These are phyloP conservation scores for Mortierella sp. DNA, from an alignment of 371 early-diverging fungal species.

Conservation along the genomic window DNA sequence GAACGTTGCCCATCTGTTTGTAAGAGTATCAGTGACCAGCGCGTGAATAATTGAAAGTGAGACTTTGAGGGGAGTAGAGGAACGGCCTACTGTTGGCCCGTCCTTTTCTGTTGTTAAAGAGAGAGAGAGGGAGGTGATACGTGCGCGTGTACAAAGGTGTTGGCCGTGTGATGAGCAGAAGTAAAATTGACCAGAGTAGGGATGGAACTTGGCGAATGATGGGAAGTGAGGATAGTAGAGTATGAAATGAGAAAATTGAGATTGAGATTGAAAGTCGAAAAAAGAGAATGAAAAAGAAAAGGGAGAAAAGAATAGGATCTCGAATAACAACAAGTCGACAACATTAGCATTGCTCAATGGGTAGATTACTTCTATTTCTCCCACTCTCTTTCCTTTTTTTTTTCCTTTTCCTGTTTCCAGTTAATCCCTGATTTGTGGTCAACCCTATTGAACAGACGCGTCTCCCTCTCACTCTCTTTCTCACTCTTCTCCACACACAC, in stretches of 20 bases:
- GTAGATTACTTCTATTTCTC: neutral
- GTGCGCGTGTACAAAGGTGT: neutral
- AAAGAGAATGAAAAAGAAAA: neutral
- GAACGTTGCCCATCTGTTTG: constrained; percentile 46
- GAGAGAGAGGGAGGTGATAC: constrained; percentile 1
- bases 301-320: neutral
- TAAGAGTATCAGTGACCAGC: neutral
- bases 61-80: neutral
- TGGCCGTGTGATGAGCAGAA: neutral
- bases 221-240: neutral
- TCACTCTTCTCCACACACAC: neutral
- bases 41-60: neutral
- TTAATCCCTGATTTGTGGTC: too few species aligned
- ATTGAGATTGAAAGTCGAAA: neutral
- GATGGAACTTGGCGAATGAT: constrained; percentile 9
- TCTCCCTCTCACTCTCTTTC: neutral
- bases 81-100: neutral
- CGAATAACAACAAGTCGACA: neutral
- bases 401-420: too few species aligned
- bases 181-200: too few species aligned
- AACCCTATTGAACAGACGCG: too few species aligned
- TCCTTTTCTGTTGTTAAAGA: neutral
- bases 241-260: neutral
- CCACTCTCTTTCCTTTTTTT: neutral
- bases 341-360: too few species aligned